Conservation (phyloP, 371 early-diverging fungal genomes). For the Rhizopus stolonifer region DNA sequence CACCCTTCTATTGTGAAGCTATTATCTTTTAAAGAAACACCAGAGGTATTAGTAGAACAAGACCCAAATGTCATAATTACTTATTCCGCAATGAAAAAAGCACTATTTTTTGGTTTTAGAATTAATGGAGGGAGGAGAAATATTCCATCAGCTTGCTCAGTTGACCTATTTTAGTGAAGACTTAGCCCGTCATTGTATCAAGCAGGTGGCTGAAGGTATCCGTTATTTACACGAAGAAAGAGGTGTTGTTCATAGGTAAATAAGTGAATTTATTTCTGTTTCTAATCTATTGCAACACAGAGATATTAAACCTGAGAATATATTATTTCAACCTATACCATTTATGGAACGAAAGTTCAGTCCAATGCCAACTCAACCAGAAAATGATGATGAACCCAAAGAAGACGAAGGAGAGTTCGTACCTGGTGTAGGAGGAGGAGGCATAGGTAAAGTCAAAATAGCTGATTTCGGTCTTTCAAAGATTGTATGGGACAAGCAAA, state of each 20-base stretch:
- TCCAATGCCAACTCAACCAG: slow-evolving; percentile 37
- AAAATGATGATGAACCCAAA: slow-evolving; percentile 56
- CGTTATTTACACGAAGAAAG: slow-evolving; percentile 85
- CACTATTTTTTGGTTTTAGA: slow-evolving; percentile 86
- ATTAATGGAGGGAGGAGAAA: slow-evolving; percentile 81
- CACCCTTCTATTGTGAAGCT: slow-evolving; percentile 81
- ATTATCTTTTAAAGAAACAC: slow-evolving; percentile 61
- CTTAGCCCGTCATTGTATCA: slow-evolving; percentile 76
- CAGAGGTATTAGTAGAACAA: slow-evolving; percentile 29
- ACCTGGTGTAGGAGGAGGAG: slow-evolving; percentile 73
- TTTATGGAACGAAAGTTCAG: slow-evolving; percentile 47
- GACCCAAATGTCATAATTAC: background rate
- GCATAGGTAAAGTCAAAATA: slow-evolving; percentile 81
- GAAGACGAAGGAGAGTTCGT: slow-evolving; percentile 75
- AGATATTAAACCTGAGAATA: slow-evolving; percentile 97
- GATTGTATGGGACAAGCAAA: slow-evolving; percentile 77
- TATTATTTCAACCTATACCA: slow-evolving; percentile 77
- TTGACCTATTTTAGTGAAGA: slow-evolving; percentile 79
- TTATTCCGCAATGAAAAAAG: slow-evolving; percentile 13
- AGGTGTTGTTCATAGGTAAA: slow-evolving; percentile 83
- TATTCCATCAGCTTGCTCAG: slow-evolving; percentile 82
- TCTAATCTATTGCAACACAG: slow-evolving; percentile 19
- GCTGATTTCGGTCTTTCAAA: slow-evolving; percentile 89
- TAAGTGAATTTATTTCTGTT: background rate
- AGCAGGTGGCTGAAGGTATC: slow-evolving; percentile 88